phyloP scores from a whole-genome alignment of 306 rosid genomes.

The Heteromeles arbutifolia region DNA sequence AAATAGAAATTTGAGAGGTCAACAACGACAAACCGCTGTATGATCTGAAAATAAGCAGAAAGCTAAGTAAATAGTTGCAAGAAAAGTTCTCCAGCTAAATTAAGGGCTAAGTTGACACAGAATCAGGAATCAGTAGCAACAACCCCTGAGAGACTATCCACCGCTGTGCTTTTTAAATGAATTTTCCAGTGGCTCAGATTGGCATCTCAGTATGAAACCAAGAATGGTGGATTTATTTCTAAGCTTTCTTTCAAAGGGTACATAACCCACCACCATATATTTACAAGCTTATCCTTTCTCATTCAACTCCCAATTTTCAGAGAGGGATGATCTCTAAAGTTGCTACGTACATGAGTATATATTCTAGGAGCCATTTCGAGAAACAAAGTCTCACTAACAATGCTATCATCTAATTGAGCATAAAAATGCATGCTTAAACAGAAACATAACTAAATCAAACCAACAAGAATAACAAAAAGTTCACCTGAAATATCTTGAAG shows the following conservation, averaged over 20 bases:
- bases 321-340: not conserved
- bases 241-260: not conserved
- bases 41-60: conserved; percentile 47
- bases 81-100: conserved; percentile 12
- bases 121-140: conserved; percentile 10
- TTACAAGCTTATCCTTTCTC: not conserved
- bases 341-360: not conserved
- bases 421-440: not conserved
- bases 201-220: not conserved
- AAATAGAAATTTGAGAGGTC: conserved; percentile 93
- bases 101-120: not conserved
- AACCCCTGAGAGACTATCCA: not conserved
- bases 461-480: conserved; percentile 7
- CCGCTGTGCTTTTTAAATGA: not conserved
- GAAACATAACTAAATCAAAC: not conserved
- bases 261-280: not conserved
- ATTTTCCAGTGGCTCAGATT: not conserved
- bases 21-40: conserved; percentile 89
- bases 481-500: conserved; percentile 95
- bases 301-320: not conserved
- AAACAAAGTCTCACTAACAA: not conserved
- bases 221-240: not conserved
- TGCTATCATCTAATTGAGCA: not conserved
- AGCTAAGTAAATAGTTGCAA: conserved; percentile 12
- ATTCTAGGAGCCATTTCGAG: not conserved